Base-by-base conservation (phyloP, 805 yeast species). In the Candida ovalis region DNA sequence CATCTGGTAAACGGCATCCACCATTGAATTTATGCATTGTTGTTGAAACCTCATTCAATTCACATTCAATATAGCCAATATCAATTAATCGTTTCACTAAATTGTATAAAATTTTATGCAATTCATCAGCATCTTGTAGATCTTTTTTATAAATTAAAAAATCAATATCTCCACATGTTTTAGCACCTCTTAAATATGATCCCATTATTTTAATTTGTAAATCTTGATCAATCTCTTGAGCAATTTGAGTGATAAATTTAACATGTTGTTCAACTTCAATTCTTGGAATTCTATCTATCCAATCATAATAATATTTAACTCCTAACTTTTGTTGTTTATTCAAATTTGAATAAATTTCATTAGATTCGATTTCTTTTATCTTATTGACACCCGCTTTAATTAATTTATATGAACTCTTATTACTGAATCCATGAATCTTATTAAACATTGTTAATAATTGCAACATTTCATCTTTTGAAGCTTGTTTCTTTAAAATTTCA, bases 121-220 rank as follows among this genome's bases (percentile, higher is more conserved):
- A 47, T 12, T 40, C 46, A 6, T 58, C 58, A 2, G 51, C 49
- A n/a, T 62, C 56, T 3, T 63, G 52, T 1, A 65, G 62, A 4
- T 59, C 66, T 15, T 62, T 54, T 41, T 63, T 68, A 27, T 78
- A 73, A 3, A 80, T 45, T 22, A 80, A 62, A 38, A 77, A 67
- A 57, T 80, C 86, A 35, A 80, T 70, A 54, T 80, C 85, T 1
- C 82, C 82, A 50, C 77, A 73, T 4, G 58, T 58, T 3, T 50
- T 41, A n/a, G 66, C 56, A 3, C 80, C 82, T 19, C 85, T 67
- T 30, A 79, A 63, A 57, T 75, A 80, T 5, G 81, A 76, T 2
- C 84, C 84, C 71, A 74, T 74, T 36, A 76, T 65, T 8, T 66
- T 55, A 6, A 70, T 52, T 27, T 68, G 63, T 21, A 75, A 56